Evolutionary conservation across 805 yeast genomes (phyloP).

Genomic region (Starmera pachycereana): DNA sequence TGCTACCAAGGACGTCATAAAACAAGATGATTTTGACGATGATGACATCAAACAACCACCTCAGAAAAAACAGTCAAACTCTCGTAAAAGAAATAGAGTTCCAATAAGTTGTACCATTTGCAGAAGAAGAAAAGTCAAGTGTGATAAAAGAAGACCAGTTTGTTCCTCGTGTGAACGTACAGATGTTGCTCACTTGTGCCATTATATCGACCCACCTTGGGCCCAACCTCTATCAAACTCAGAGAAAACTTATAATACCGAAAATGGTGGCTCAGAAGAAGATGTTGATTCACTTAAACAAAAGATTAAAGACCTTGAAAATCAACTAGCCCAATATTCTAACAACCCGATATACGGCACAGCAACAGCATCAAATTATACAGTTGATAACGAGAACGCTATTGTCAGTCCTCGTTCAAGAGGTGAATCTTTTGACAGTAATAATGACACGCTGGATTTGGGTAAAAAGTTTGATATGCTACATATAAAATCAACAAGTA

Average conservation of each 20-base stretch:
- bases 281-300: conserved; percentile 44
- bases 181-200: conserved; percentile 48
- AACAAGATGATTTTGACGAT: conserved; percentile 3
- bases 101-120: conserved; percentile 39
- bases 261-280: conserved; percentile 27
- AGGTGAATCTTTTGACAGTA: conserved; percentile 1
- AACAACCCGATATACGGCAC: too few relatives aligned
- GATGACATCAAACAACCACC: background rate
- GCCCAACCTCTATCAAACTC: conserved; percentile 34
- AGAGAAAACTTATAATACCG: conserved; percentile 33
- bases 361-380: background rate
- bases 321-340: conserved; percentile 21
- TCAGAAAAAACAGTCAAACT: background rate
- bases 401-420: conserved; percentile 3
- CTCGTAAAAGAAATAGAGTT: conserved; percentile 34
- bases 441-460: conserved; percentile 21
- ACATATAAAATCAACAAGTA: conserved; percentile 31
- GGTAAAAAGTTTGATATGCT: conserved; percentile 34
- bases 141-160: conserved; percentile 42
- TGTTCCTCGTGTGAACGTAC: conserved; percentile 47
- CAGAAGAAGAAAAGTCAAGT: conserved; percentile 38
- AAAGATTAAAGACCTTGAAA: conserved; percentile 43
- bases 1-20: conserved; percentile 1
- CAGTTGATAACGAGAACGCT: background rate
- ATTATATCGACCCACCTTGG: conserved; percentile 52